Conservation (phyloP, 2,329 filamentous ascomycete genomes). For the Dothistroma pini region DNA sequence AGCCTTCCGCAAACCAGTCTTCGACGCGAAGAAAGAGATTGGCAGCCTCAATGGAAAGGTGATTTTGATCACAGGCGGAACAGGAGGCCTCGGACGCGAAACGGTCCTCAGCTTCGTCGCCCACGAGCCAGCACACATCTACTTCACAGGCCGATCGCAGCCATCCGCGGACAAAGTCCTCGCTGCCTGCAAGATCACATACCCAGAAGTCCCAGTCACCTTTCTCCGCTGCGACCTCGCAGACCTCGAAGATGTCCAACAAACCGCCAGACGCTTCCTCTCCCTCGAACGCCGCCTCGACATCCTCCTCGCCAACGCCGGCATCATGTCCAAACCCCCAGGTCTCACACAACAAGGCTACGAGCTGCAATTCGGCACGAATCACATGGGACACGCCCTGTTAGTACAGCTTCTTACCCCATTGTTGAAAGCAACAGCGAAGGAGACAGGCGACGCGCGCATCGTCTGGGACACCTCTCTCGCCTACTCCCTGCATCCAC, state of each 20-base stretch:
- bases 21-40: conserved; percentile 26
- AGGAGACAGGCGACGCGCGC: conserved; percentile 25
- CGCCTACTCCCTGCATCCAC: conserved; percentile 22
- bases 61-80: conserved; percentile 28
- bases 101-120: conserved; percentile 48
- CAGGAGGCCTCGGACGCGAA: conserved; percentile 13
- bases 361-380: conserved; percentile 36
- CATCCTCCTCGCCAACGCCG: conserved; percentile 21
- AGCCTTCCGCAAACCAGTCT: conserved; percentile 15
- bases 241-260: conserved; percentile 24
- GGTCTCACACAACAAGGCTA: conserved; percentile 31
- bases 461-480: conserved; percentile 31
- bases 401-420: conserved; percentile 32
- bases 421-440: conserved; percentile 25
- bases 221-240: conserved; percentile 32
- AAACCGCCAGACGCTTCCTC: conserved; percentile 22
- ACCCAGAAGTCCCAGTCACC: conserved; percentile 39
- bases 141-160: conserved; percentile 49
- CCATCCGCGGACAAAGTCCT: conserved; percentile 46
- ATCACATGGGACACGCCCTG: conserved; percentile 35
- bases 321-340: conserved; percentile 27
- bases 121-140: conserved; percentile 52
- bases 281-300: conserved; percentile 23
- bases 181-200: conserved; percentile 36
- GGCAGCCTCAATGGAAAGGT: conserved; percentile 29